Percentiles rank a stretch among this genome's conserved stretches.
phyloP scores from a whole-genome alignment of 2,329 filamentous ascomycete genomes.

The Zymoseptoria ardabiliae region DNA sequence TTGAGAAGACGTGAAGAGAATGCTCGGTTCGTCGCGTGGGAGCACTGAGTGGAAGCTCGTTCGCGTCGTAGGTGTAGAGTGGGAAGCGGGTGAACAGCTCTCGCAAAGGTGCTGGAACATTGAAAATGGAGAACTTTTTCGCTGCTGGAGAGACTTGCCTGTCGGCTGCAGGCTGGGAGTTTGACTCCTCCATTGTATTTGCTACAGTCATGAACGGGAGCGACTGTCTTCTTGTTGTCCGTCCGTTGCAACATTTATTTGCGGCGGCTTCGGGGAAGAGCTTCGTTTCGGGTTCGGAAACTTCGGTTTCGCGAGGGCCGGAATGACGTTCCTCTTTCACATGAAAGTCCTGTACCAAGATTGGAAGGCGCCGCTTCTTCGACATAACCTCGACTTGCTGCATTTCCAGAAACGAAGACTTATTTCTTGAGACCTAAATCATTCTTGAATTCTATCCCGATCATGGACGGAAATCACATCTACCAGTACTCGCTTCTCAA shows the following conservation, averaged over 20 bases:
- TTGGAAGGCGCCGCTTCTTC: not conserved
- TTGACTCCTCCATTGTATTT: not conserved
- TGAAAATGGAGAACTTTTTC: conserved; percentile 32
- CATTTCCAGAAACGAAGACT: too few species aligned
- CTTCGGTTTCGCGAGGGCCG: not conserved
- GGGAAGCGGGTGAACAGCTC: conserved; percentile 80
- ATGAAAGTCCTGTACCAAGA: not conserved
- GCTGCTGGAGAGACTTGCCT: not conserved
- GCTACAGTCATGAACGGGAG: not conserved
- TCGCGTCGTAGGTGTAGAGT: conserved; percentile 64
- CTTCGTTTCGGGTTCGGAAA: not conserved
- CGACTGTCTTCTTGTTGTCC: not conserved
- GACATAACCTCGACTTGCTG: too few species aligned
- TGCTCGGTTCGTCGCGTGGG: conserved; percentile 43
- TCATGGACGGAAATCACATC: conserved; percentile 33
- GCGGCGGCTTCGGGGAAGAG: not conserved
- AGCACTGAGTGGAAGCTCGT: conserved; percentile 62
- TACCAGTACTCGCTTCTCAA: conserved; percentile 40
- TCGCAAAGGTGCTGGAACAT: conserved; percentile 68
- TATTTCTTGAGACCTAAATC: too few species aligned
- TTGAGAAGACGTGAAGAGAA: conserved; percentile 68
- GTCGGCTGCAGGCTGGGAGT: not conserved
- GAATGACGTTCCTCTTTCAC: not conserved
- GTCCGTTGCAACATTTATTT: not conserved
- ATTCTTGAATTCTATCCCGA: too few species aligned